A percentile compares a stretch with the other conserved stretches of the same genome.
These are phyloP conservation scores for Debaryomyces prosopidis DNA, from an alignment of 805 yeast genomes.

Conservation along the genomic window DNA sequence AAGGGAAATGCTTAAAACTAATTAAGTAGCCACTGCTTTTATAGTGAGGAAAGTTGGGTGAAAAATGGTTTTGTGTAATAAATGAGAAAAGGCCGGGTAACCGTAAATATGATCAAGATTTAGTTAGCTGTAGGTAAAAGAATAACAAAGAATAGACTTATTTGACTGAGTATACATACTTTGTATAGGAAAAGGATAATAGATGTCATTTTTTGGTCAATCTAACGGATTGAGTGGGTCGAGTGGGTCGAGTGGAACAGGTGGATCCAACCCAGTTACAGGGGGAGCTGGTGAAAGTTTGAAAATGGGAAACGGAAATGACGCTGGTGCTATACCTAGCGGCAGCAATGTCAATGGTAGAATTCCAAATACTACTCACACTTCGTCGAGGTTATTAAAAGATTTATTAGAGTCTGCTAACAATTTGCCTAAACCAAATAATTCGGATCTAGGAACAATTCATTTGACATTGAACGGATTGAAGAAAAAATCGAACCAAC, in stretches of 20 bases:
- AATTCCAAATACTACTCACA: constrained; percentile 4
- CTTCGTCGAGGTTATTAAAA: constrained; percentile 42
- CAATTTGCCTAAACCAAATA: constrained; percentile 62
- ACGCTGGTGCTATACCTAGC: background rate
- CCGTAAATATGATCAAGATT: background rate
- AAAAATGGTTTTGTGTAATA: background rate
- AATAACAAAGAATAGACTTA: background rate
- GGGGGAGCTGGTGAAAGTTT: background rate
- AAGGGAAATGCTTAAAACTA: constrained; percentile 1
- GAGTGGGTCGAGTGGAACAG: background rate
- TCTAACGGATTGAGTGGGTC: background rate
- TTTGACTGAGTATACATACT: background rate
- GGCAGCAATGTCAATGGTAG: background rate
- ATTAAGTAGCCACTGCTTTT: background rate
- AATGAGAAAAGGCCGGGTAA: background rate
- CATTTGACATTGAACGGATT: constrained; percentile 81
- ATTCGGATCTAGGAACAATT: constrained; percentile 73
- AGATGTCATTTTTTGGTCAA: constrained; percentile 10
- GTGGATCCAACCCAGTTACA: background rate
- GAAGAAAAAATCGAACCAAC: constrained; percentile 60
- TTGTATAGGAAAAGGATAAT: background rate
- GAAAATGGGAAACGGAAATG: background rate
- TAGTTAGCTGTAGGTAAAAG: background rate
- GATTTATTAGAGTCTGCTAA: constrained; percentile 78
- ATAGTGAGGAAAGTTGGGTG: background rate